phyloP scores from a whole-genome alignment of 164 flowering plant genomes.

The Liquidambar formosana region DNA sequence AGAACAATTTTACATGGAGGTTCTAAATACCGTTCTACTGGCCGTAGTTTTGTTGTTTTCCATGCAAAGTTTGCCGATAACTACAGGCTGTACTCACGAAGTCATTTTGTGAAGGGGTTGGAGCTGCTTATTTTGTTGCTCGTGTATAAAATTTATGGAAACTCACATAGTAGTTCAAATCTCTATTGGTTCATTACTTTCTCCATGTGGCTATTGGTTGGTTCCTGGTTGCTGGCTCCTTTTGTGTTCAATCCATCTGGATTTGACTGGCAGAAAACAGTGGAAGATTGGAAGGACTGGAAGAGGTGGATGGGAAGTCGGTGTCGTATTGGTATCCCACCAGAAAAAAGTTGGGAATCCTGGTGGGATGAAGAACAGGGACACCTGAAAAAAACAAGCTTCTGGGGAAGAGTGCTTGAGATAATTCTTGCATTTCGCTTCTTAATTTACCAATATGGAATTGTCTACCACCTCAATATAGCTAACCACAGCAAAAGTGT shows the following conservation, averaged over 20 bases:
- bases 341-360: conserved; percentile 20
- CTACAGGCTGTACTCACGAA: conserved; percentile 22
- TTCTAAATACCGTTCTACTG: conserved; percentile 32
- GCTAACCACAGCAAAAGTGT: conserved; percentile 52
- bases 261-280: conserved; percentile 20
- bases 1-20: conserved; percentile 34
- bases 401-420: conserved; percentile 11
- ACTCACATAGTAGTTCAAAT: not conserved
- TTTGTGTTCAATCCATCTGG: conserved; percentile 24
- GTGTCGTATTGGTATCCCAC: conserved; percentile 16
- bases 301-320: conserved; percentile 14
- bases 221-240: conserved; percentile 16
- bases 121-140: conserved; percentile 15
- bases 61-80: conserved; percentile 29
- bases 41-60: conserved; percentile 36
- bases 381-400: conserved; percentile 11
- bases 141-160: conserved; percentile 1
- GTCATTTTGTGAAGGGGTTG: conserved; percentile 18
- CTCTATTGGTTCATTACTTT: conserved; percentile 2
- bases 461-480: conserved; percentile 80
- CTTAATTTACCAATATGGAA: conserved; percentile 92
- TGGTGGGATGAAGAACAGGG: conserved; percentile 25
- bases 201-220: conserved; percentile 16
- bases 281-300: conserved; percentile 21
- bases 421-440: conserved; percentile 70